These are phyloP conservation scores for Pholiota microspora DNA, from an alignment of 768 basidiomycete species.

Conservation along the genomic window DNA sequence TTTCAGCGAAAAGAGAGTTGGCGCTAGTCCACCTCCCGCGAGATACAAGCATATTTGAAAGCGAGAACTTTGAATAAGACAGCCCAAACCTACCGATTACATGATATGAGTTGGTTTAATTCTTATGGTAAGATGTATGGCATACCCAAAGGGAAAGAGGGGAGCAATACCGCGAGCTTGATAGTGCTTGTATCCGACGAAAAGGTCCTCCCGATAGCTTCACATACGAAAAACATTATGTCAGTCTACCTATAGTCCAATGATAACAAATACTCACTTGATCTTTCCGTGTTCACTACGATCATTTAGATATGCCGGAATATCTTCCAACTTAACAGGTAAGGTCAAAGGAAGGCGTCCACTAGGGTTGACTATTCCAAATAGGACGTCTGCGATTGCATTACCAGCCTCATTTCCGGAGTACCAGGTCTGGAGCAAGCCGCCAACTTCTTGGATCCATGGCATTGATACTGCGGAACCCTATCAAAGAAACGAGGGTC, in stretches of 20 bases:
- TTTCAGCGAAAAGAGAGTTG: constrained; percentile 30
- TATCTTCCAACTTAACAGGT: constrained; percentile 58
- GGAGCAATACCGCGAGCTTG: constrained; percentile 50
- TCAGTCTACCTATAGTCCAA: not conserved
- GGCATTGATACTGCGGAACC: constrained; percentile 76
- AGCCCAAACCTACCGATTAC: constrained; percentile 52
- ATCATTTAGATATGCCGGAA: constrained; percentile 58
- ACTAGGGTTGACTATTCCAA: constrained; percentile 58
- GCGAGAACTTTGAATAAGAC: constrained; percentile 70
- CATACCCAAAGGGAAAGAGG: constrained; percentile 68
- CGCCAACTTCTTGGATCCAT: constrained; percentile 55
- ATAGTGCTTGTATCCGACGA: constrained; percentile 72
- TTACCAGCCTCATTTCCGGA: constrained; percentile 65
- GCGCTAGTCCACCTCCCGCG: constrained; percentile 20
- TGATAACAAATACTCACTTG: constrained; percentile 28
- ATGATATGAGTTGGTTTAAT: not conserved
- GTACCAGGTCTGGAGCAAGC: constrained; percentile 65
- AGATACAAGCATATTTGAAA: constrained; percentile 44
- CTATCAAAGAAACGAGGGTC: constrained; percentile 26
- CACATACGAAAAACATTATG: not conserved
- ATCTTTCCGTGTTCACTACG: constrained; percentile 57
- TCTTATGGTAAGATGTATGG: constrained; percentile 6
- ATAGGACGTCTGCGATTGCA: constrained; percentile 64
- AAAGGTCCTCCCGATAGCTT: constrained; percentile 59
- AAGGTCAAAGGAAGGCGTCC: constrained; percentile 61